A percentile compares a stretch with the other conserved stretches of the same genome.
phyloP scores from a whole-genome alignment of 768 basidiomycete genomes.

The Collybia sp. region DNA sequence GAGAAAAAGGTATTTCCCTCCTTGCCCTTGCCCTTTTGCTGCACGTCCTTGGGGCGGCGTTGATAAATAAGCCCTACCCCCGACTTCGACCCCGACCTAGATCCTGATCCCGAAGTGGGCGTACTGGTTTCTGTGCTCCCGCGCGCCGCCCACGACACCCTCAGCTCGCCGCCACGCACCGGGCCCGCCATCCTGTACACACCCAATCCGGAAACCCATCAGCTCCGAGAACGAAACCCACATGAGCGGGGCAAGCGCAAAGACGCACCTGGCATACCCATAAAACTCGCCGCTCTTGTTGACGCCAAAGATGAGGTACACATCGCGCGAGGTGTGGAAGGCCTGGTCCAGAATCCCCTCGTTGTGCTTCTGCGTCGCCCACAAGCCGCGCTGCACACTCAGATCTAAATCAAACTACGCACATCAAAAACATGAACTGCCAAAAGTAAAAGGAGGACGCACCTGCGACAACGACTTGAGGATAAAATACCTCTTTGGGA shows the following conservation, averaged over 20 bases:
- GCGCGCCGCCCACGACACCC: conserved; percentile 52
- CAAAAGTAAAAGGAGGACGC: too few species aligned
- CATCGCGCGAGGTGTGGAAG: conserved; percentile 84
- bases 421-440: too few species aligned
- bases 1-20: too few species aligned
- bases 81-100: too few species aligned
- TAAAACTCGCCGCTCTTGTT: conserved; percentile 95
- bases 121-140: too few species aligned
- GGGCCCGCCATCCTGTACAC: conserved; percentile 80
- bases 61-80: too few species aligned
- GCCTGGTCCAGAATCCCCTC: conserved; percentile 90
- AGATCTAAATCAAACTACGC: conserved; percentile 75
- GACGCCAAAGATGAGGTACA: conserved; percentile 87
- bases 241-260: too few species aligned
- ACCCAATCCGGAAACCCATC: too few species aligned
- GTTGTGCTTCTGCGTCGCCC: conserved; percentile 96
- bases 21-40: too few species aligned
- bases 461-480: conserved; percentile 85
- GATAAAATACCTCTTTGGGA: conserved; percentile 90
- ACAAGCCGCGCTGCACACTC: conserved; percentile 72
- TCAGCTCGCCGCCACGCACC: conserved; percentile 45
- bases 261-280: conserved; percentile 81
- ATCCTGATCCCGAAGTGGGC: conserved; percentile 14
- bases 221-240: too few species aligned
- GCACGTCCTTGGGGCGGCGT: too few species aligned